Base-by-base conservation (phyloP, 2,329 filamentous ascomycete genomes). In the Sclerotinia glacialis region DNA sequence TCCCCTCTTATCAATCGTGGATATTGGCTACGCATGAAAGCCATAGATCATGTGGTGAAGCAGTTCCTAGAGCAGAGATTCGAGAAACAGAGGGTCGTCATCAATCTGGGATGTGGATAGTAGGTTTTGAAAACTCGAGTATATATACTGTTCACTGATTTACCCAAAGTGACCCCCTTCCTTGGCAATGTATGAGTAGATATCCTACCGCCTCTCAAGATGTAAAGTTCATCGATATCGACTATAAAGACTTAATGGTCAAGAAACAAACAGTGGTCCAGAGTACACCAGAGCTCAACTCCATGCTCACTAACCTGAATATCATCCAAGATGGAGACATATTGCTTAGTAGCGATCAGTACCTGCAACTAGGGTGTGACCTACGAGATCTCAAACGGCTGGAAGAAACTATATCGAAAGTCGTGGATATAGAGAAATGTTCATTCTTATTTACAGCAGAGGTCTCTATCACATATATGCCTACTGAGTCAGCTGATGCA, bases 51-150 rank as follows among this genome's bases (percentile, higher is more conserved):
- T 69, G 83, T 88, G 6, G 87, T 96, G 23, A 83, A 84, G 26
- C 81, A 84, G n/a, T 97, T 97, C 72, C 81, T 97, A n/a, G 78
- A 83, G 67, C 80, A 80, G 65, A 74, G 82, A 9, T 78, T 80
- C 23, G 80, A 81, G 42, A 88, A 84, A 69, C 78, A 78, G 49
- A 96, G 92, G 76, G 82, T 93, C 5, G 82, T 97, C 14, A 82
- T 97, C 56, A 97, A 96, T 75, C 79, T 97, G 46, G 93, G 93
- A 31, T 96, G 92, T 81, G 93, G 93, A 77, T 96, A 92, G 92
- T 94, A 79, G 86, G 89, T 83, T 77, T 5, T 16, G 28, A 34
- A 42, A 34, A 60, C 28, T 64, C 52, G 50, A 44, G 11, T 64
- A 37, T 37, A 12, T 18, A 34, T 26, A 56, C 61, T 58, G n/a